These are phyloP conservation scores for Entomortierella parvispora DNA, from an alignment of 192 early-diverging fungal species.

Conservation along the genomic window DNA sequence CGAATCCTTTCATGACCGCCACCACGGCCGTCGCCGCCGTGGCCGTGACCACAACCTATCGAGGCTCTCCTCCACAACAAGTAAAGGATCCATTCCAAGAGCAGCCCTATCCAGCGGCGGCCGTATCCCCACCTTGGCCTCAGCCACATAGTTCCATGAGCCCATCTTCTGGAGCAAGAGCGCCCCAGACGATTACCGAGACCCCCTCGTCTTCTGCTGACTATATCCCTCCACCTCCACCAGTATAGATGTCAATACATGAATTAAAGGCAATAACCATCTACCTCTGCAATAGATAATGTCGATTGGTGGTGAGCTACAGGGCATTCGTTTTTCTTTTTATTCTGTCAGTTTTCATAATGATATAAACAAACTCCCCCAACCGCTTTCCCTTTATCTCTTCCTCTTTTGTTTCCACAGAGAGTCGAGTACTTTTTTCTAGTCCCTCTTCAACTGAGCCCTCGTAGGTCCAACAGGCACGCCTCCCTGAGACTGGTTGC, in stretches of 20 bases:
- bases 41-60: not conserved
- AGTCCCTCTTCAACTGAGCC: conserved; percentile 46
- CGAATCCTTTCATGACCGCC: conserved; percentile 16
- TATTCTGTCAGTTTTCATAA: not conserved
- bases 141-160: too few species aligned
- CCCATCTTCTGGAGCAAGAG: conserved; percentile 19
- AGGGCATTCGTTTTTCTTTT: not conserved
- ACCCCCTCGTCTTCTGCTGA: not conserved
- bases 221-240: conserved; percentile 19
- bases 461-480: conserved; percentile 50
- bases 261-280: not conserved
- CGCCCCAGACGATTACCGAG: conserved; percentile 31
- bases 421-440: conserved; percentile 1
- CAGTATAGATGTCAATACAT: conserved; percentile 9
- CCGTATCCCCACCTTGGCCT: not conserved
- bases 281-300: too few species aligned
- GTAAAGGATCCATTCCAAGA: conserved; percentile 14
- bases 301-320: too few species aligned
- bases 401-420: not conserved
- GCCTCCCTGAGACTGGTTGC: conserved; percentile 35
- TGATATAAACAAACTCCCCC: not conserved
- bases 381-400: not conserved
- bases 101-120: not conserved
- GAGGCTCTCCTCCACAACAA: not conserved
- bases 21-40: not conserved